Evolutionary conservation across 1,139 yeast genomes (phyloP).

Genomic region (Sugiyamaella grinbergsii): DNA sequence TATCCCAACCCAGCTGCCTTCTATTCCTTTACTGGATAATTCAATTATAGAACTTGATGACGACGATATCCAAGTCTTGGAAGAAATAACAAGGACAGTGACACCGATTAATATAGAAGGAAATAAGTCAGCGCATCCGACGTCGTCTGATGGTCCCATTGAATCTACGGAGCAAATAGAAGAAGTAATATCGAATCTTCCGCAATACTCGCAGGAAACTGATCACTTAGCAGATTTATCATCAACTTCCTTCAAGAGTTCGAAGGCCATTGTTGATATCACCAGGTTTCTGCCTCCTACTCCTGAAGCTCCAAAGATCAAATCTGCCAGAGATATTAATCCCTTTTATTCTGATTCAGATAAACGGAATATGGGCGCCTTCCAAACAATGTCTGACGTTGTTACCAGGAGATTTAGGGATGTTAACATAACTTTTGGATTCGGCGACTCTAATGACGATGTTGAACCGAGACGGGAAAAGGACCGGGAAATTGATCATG

Average conservation of each 20-base stretch:
- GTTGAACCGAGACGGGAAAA: not conserved
- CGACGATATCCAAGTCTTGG: conserved; percentile 7
- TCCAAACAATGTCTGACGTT: conserved; percentile 24
- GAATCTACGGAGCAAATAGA: not conserved
- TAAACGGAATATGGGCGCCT: conserved; percentile 13
- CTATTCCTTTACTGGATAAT: too few species aligned
- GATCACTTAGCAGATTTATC: not conserved
- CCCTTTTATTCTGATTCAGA: conserved; percentile 24
- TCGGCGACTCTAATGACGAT: conserved; percentile 19
- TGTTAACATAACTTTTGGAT: conserved; percentile 24
- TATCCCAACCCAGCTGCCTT: too few species aligned
- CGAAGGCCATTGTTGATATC: conserved; percentile 10
- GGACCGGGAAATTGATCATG: not conserved
- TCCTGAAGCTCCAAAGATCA: conserved; percentile 17
- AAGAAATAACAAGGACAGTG: conserved; percentile 2
- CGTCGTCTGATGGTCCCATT: not conserved
- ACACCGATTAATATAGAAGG: not conserved
- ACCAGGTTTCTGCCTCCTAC: conserved; percentile 11
- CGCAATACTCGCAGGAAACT: too few species aligned
- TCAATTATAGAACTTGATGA: conserved; percentile 15
- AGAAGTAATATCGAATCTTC: too few species aligned
- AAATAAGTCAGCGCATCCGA: too few species aligned
- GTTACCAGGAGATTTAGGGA: conserved; percentile 20
- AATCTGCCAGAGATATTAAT: conserved; percentile 23
- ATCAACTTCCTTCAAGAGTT: not conserved